Conservation (phyloP, 1,284 basidiomycete species). For the Pyrrhoderma lamaoense region DNA sequence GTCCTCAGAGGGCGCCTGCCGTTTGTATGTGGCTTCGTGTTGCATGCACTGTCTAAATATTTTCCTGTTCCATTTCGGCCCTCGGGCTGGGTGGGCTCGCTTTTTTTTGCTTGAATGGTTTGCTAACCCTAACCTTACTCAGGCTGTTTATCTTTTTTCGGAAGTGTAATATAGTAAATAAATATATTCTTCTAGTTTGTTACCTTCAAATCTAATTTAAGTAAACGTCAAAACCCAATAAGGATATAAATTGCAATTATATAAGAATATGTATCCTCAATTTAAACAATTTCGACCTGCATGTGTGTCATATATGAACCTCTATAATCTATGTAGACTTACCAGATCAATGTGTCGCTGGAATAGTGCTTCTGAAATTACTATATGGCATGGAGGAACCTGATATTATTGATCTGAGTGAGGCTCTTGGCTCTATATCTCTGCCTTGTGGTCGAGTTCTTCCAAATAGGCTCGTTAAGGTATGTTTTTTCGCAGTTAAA, state of each 20-base stretch:
- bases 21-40: conserved; percentile 18
- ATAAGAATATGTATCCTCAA: too few relatives aligned
- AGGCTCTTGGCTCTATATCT: conserved; percentile 34
- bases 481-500: conserved; percentile 18
- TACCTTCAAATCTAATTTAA: too few relatives aligned
- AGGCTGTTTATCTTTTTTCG: too few relatives aligned
- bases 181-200: too few relatives aligned
- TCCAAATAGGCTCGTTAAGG: conserved; percentile 42
- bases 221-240: too few relatives aligned
- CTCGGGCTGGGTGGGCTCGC: conserved; percentile 15
- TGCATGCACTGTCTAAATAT: conserved; percentile 18
- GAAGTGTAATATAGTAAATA: too few relatives aligned
- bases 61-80: conserved; percentile 18
- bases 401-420: conserved; percentile 2
- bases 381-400: background rate
- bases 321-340: too few relatives aligned
- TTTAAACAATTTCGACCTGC: too few relatives aligned
- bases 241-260: too few relatives aligned
- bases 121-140: conserved; percentile 24
- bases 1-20: conserved; percentile 24
- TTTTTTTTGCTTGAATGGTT: conserved; percentile 19
- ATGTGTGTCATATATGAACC: too few relatives aligned
- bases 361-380: too few relatives aligned
- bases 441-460: conserved; percentile 47
- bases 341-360: too few relatives aligned